A percentile compares a stretch with the other conserved stretches of the same genome.
phyloP scores from a whole-genome alignment of 495 filamentous ascomycete genomes.

The Staphylotrichum longicolle region DNA sequence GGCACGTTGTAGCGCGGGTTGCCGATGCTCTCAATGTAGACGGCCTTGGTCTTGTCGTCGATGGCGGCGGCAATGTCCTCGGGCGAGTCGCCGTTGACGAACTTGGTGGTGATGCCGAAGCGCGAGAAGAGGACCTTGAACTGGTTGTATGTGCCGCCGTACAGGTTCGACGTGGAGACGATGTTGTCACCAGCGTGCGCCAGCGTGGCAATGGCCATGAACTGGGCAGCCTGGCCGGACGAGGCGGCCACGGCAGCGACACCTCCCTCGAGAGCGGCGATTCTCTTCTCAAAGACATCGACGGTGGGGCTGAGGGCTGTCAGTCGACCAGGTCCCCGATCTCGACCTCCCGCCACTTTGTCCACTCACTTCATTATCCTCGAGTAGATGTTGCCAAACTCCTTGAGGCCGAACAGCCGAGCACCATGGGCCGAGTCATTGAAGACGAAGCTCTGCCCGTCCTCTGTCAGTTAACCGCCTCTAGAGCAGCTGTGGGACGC shows the following conservation, averaged over 20 bases:
- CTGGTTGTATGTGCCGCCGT: constrained; percentile 98
- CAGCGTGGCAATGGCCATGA: constrained; percentile 84
- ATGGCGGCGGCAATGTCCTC: constrained; percentile 81
- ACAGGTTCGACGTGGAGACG: constrained; percentile 86
- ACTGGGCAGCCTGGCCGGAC: constrained; percentile 92
- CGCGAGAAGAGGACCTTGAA: constrained; percentile 90
- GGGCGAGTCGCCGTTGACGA: constrained; percentile 79
- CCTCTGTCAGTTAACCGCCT: constrained; percentile 4
- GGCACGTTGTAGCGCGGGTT: constrained; percentile 96
- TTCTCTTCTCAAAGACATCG: constrained; percentile 96
- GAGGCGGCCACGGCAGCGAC: constrained; percentile 85
- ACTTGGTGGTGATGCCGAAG: constrained; percentile 86
- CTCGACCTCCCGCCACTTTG: not conserved
- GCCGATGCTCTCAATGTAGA: constrained; percentile 93
- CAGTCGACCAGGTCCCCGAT: not conserved
- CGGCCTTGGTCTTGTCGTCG: constrained; percentile 94
- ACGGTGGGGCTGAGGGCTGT: constrained; percentile 69
- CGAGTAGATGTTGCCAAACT: constrained; percentile 98
- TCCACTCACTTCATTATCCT: constrained; percentile 82
- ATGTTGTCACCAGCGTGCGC: constrained; percentile 91
- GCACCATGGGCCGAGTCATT: constrained; percentile 97
- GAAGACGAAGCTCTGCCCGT: constrained; percentile 76
- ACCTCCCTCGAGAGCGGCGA: constrained; percentile 93
- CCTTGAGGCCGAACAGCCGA: constrained; percentile 93
- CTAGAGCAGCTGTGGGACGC: no score